A percentile compares a stretch with the other conserved stretches of the same genome.
Evolutionary conservation across 169 alveolate genomes (phyloP).

Genomic region (Plasmodium falciparum): DNA sequence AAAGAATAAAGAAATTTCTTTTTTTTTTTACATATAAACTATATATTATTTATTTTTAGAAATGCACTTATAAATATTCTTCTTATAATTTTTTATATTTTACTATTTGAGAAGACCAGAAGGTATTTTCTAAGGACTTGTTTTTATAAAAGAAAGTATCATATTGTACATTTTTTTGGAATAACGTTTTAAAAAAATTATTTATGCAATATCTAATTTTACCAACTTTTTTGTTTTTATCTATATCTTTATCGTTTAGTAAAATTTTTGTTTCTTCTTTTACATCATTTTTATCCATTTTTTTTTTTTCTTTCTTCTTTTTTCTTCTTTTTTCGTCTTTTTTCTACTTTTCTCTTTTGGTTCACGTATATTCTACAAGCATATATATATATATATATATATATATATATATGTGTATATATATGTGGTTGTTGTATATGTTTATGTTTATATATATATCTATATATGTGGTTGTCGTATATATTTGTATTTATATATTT

Average conservation of each 20-base stretch:
- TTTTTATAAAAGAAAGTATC: constrained; percentile 25
- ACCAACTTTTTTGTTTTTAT: neutral
- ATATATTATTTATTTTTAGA: neutral
- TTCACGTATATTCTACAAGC: too few species aligned
- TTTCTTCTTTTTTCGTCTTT: constrained; percentile 5
- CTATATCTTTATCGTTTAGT: constrained; percentile 42
- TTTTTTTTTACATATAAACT: neutral
- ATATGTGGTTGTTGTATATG: too few species aligned
- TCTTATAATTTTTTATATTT: neutral
- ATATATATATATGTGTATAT: too few species aligned
- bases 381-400: too few species aligned
- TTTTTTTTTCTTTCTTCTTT: neutral
- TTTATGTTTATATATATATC: too few species aligned
- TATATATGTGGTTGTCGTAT: too few species aligned
- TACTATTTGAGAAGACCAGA: constrained; percentile 56
- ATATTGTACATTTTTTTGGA: neutral
- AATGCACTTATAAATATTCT: neutral
- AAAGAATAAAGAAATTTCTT: neutral
- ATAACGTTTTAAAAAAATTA: constrained; percentile 10
- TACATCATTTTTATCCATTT: constrained; percentile 21
- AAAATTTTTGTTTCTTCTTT: constrained; percentile 15
- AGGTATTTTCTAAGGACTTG: constrained; percentile 25
- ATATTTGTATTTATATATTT: too few species aligned
- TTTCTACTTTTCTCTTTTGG: neutral
- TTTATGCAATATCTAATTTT: constrained; percentile 10